Conservation (phyloP, 2,329 filamentous ascomycete genomes). For the Ceratocystis cubensis region DNA sequence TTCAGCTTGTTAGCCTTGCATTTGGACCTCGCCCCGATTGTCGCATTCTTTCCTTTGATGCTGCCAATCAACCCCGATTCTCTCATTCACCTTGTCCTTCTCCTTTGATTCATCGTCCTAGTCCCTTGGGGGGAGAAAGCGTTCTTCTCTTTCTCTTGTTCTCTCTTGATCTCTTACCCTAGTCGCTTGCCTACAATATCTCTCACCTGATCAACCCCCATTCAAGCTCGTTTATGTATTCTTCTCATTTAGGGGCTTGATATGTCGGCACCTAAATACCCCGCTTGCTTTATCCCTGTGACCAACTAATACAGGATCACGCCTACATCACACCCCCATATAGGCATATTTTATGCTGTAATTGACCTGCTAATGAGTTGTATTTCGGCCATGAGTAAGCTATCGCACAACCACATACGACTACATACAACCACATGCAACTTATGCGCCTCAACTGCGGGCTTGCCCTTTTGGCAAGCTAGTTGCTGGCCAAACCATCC, state of each 20-base stretch:
- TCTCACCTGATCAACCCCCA: neutral
- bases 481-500: neutral
- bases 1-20: neutral
- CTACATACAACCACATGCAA: neutral
- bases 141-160: neutral
- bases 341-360: neutral
- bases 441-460: neutral
- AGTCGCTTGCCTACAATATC: neutral
- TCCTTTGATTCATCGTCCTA: neutral
- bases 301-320: constrained; percentile 7
- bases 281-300: neutral
- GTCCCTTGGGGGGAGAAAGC: neutral
- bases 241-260: neutral
- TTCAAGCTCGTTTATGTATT: neutral
- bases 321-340: neutral
- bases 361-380: neutral
- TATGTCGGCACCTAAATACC: neutral
- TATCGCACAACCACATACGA: neutral
- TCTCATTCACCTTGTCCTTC: neutral
- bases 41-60: neutral
- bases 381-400: neutral
- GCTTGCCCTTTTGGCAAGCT: neutral
- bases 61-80: neutral
- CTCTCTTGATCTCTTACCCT: neutral
- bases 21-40: neutral